Evolutionary conservation across 139 green algal genomes (phyloP), one percentile per base, ranked within the genome.

Genomic region (Chlamydomonas schloesseri): DNA sequence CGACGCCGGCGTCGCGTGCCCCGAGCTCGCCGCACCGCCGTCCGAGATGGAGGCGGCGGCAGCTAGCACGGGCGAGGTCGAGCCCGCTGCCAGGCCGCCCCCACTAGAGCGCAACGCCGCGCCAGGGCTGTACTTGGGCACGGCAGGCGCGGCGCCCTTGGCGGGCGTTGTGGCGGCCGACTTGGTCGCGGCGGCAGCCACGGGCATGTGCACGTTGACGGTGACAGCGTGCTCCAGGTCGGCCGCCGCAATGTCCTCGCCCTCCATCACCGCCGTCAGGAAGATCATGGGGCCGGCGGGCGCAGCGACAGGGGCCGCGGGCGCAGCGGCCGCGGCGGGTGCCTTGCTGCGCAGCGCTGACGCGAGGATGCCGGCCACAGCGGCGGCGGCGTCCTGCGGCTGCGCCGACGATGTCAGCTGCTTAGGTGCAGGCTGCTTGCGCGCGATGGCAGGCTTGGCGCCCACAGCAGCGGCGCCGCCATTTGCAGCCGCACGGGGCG

Each of bases 331-430:
- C 28, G 36, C 69, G 18, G 36, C 1, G 34, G 21, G 6, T 1
- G 18, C 20, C 15, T 20, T 74, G 69, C 13, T 24, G 33, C 69
- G 69, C 13, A 85, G 67, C 3, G 79, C 31, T 11, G 47, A 57
- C 24, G 65, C 67, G 4, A 85, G 79, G 65, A 85, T 76, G 24
- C 26, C 79, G 1, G 79, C 67, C 4, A 85, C 79, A 14, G 79
- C 79, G 18, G 65, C 31, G 1, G 79, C 65, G 31, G 79, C 79
- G 33, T 77, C 67, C 28, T 47, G 37, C 37, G 70, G 62, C 46
- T 62, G 58, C 58, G 58, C 57, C 57, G 55, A 64, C 15, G 64
- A 26, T 26, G 5, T 26, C 24, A 8, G 24, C 71, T 64, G 50
- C 31, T 68, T 34, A 0, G 53, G 11, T 0, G 47, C 72, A 3